Base-by-base conservation (phyloP, 306 rosid species). In the Parietaria judaica region DNA sequence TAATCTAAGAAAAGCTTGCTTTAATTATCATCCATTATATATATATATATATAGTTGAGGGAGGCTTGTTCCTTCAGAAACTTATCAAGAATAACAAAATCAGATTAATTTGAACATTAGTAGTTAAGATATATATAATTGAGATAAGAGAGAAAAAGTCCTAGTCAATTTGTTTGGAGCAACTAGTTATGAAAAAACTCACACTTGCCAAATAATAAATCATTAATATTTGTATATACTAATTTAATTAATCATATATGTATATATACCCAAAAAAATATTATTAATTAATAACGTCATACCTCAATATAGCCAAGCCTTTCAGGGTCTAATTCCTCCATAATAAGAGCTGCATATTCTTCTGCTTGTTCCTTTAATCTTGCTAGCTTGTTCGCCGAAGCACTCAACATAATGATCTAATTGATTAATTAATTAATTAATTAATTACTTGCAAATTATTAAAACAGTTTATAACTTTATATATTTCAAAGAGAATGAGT, bases 241-340 rank as follows among this genome's bases (percentile, higher is more conserved):
- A 41, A 8, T 5, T 41, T 41, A 41, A 41, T 5, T 41, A 39
- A 3, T 3, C 7, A 41, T 41, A 41, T 41, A 41, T 41, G 9
- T 5, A 41, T 41, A 41, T 41, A 41, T 41, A 41, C 6, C 7
- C 45, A 41, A 5, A 41, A 41, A 5, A 5, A 5, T 1, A 41
- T 41, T 41, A 23, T 23, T 23, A 23, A 23, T 23, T 23, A 23
- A 23, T 38, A 11, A 49, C 56, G 68, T 51, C 78, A 63, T 47
- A 90, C 99, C 99, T 92, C 99, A 51, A 92, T 88, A 69, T 88
- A 92, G 74, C 99, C 99, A 63, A 92, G 84, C 66, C 87, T 61
- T 76, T 92, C 99, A 5, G 99, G 99, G 79, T 92, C 99, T 66
- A 92, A 74, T 73, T 92, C 99, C 74, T 92, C 99, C 99, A 92